These are phyloP conservation scores for Plantago ovata DNA, from an alignment of 257 asterid species.

Conservation along the genomic window DNA sequence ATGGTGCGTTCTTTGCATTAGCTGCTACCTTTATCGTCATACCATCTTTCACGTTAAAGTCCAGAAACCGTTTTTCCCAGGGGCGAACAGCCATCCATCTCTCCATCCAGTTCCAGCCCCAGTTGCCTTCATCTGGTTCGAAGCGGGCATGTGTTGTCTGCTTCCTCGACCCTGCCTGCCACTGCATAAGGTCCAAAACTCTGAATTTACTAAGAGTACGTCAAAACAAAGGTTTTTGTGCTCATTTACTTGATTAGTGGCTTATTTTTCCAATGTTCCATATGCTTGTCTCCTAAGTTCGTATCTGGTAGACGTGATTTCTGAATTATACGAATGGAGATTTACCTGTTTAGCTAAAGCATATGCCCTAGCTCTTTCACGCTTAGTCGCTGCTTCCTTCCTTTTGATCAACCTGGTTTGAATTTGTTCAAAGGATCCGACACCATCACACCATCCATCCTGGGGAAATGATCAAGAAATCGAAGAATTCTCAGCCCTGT, in stretches of 20 bases:
- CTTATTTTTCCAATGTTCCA: neutral
- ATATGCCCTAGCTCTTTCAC: slow-evolving; percentile 91
- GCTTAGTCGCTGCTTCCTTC: slow-evolving; percentile 95
- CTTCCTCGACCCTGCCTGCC: slow-evolving; percentile 90
- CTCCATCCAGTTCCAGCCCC: slow-evolving; percentile 99
- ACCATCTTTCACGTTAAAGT: slow-evolving; percentile 57
- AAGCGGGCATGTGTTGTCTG: slow-evolving; percentile 40
- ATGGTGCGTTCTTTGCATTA: slow-evolving; percentile 31
- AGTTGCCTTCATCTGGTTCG: slow-evolving; percentile 65
- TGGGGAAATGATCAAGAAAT: slow-evolving; percentile 17
- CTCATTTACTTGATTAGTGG: neutral
- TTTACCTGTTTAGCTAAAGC: slow-evolving; percentile 91
- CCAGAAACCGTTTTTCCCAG: slow-evolving; percentile 74
- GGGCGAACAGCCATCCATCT: slow-evolving; percentile 99
- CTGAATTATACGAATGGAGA: slow-evolving; percentile 1
- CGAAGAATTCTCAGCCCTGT: neutral
- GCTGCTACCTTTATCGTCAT: slow-evolving; percentile 35
- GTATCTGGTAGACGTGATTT: slow-evolving; percentile 1
- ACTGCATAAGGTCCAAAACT: slow-evolving; percentile 35
- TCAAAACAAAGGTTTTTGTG: neutral
- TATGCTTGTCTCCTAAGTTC: neutral
- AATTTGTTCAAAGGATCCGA: slow-evolving; percentile 75
- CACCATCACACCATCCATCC: slow-evolving; percentile 87
- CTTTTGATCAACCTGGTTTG: slow-evolving; percentile 76
- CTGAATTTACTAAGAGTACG: too few relatives aligned